Base-by-base conservation (phyloP, 208 protist species). In the Angomonas deanei region DNA sequence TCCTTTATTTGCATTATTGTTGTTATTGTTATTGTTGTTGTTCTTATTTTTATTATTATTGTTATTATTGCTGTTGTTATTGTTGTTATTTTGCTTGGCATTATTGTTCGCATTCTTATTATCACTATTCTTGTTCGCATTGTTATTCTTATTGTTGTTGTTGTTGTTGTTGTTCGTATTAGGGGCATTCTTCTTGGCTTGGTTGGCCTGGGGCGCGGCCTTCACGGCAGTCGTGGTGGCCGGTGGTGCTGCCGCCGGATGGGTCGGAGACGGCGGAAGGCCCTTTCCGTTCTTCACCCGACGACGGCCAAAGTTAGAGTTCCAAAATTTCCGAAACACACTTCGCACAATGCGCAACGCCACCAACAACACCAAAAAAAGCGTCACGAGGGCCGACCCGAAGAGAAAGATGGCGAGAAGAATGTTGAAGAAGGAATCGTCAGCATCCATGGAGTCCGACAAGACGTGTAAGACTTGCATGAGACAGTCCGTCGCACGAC, bases 351-450 rank as follows among this genome's bases (percentile, higher is more conserved):
- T 61, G 42, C 38, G 62, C n/a, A 69, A 13, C 55, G 46, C 55
- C 21, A 52, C 4, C 6, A 15, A 21, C n/a, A 36, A 11, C 6
- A 60, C 27, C 5, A 48, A 19, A 10, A 39, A 42, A 13, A 77
- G 8, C 0, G 82, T 11, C 1, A 70, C 3, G 0, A 80, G 10
- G 0, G 17, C 17, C 17, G 47, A 71, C 2, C 73, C 62, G n/a
- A 78, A n/a, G 1, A 66, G 33, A 32, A 68, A 32, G 21, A 89
- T 5, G 19, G 88, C 33, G 24, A 68, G 73, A 39, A 80, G 90
- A 68, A 78, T 91, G 56, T 81, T 87, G 33, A 68, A 63, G 1
- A 6, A 49, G n/a, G 66, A 57, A 1, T 61, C n/a, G 13, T 76
- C 59, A 39, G 70, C 70, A 1, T 52, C 27, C 10, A 71, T 57